phyloP scores from a whole-genome alignment of 768 basidiomycete genomes.

The Paxillus rubicundulus region DNA sequence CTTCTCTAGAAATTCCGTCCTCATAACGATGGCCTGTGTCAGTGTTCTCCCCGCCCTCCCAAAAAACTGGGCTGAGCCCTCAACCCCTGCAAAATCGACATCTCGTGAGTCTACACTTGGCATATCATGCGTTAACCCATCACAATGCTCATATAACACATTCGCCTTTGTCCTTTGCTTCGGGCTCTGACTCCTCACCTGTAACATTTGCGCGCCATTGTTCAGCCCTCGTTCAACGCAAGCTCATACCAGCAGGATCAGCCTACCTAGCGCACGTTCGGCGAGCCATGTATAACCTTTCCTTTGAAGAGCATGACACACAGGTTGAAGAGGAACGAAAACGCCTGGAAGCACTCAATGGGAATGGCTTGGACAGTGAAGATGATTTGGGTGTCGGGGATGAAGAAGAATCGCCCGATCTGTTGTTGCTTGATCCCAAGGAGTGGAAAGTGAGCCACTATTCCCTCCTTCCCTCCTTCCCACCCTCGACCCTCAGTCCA shows the following conservation, averaged over 20 bases:
- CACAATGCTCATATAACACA: no score
- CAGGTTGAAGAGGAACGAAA: conserved; percentile 53
- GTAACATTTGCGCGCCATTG: no score
- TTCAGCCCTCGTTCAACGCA: conserved; percentile 39
- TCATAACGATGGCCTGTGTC: conserved; percentile 21
- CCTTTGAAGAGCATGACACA: conserved; percentile 83
- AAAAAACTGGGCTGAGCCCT: conserved; percentile 19
- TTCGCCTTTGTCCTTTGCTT: no score
- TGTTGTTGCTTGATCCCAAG: conserved; percentile 85
- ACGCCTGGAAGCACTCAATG: conserved; percentile 49
- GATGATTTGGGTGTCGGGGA: conserved; percentile 93
- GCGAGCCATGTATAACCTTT: conserved; percentile 68
- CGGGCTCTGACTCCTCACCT: no score
- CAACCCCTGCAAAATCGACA: conserved; percentile 13
- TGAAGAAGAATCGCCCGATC: conserved; percentile 73
- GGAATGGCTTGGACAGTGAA: conserved; percentile 48
- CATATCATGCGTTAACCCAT: neutral
- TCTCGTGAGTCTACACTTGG: conserved; percentile 24
- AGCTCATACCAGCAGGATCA: conserved; percentile 80
- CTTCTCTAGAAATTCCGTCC: neutral
- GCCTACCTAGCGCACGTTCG: conserved; percentile 84
- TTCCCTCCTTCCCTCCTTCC: neutral
- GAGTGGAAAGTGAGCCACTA: conserved; percentile 83
- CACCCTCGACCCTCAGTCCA: neutral
- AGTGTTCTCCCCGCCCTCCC: conserved; percentile 28